Conservation (phyloP, 306 rosid genomes). For the Cotoneaster glaucophyllus region DNA sequence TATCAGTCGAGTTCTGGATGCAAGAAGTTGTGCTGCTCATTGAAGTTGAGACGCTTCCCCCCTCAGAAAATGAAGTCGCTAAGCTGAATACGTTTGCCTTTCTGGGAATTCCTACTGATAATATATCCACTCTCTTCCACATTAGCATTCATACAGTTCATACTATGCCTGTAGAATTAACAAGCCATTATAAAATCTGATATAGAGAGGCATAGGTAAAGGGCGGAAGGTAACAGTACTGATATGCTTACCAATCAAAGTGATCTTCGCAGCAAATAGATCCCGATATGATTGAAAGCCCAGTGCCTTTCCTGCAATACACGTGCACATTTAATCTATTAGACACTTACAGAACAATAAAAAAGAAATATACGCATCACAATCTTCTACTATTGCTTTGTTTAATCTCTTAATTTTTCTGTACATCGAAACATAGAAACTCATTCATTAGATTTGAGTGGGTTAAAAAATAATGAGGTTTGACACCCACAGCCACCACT, state of each 20-base stretch:
- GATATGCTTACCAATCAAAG: constrained; percentile 47
- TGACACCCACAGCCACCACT: neutral
- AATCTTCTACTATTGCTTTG: neutral
- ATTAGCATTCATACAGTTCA: constrained; percentile 74
- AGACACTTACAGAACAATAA: neutral
- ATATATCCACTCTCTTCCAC: constrained; percentile 60
- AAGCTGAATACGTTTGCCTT: constrained; percentile 33
- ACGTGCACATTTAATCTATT: neutral
- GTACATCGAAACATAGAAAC: neutral
- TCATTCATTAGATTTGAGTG: neutral
- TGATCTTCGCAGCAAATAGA: constrained; percentile 92
- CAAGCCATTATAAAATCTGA: constrained; percentile 5
- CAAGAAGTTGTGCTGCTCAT: no score
- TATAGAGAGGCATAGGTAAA: neutral
- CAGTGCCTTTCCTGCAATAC: constrained; percentile 62
- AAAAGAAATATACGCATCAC: neutral
- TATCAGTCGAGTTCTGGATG: no score
- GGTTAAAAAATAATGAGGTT: neutral
- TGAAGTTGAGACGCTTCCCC: no score
- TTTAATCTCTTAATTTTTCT: neutral
- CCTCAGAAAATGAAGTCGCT: constrained; percentile 76
- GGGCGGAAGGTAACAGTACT: neutral
- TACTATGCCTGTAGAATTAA: constrained; percentile 61
- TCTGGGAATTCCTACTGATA: constrained; percentile 26
- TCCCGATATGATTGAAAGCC: constrained; percentile 60